These are phyloP conservation scores for Candida sp. DNA, from an alignment of 1,139 yeast species.

Conservation along the genomic window DNA sequence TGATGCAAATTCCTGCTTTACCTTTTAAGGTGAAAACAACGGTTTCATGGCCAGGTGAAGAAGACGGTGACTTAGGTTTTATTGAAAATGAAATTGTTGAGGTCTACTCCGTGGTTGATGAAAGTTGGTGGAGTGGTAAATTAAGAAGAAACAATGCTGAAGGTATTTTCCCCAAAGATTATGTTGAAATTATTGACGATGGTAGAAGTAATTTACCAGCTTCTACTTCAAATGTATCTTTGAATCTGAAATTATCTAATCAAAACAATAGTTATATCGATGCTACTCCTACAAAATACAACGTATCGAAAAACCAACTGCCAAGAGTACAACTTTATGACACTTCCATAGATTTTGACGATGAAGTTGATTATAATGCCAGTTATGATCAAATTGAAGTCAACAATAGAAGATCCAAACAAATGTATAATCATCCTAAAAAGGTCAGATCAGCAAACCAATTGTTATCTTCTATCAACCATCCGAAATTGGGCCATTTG, in stretches of 20 bases:
- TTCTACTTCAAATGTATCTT: slow-evolving; percentile 11
- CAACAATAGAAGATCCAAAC: slow-evolving; percentile 4
- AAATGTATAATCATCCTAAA: slow-evolving; percentile 10
- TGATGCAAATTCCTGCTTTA: slow-evolving; percentile 24
- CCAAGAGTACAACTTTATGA: slow-evolving; percentile 14
- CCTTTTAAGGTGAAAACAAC: slow-evolving; percentile 78
- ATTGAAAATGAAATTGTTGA: slow-evolving; percentile 91
- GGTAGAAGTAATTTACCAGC: slow-evolving; percentile 8
- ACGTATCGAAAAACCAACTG: slow-evolving; percentile 11
- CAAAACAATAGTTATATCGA: slow-evolving; percentile 12
- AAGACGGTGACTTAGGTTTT: slow-evolving; percentile 87
- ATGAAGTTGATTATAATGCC: slow-evolving; percentile 21
- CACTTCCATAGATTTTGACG: slow-evolving; percentile 17
- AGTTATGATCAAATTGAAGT: slow-evolving; percentile 20
- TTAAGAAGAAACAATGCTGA: slow-evolving; percentile 75
- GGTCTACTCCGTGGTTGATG: slow-evolving; percentile 77
- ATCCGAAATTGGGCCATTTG: slow-evolving; percentile 16
- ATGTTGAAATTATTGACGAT: slow-evolving; percentile 60
- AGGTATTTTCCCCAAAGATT: slow-evolving; percentile 86
- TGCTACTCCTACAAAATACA: slow-evolving; percentile 12
- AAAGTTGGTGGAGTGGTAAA: slow-evolving; percentile 90
- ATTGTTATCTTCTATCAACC: slow-evolving; percentile 16
- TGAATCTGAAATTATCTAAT: slow-evolving; percentile 11
- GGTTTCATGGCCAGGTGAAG: slow-evolving; percentile 90
- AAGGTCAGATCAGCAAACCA: slow-evolving; percentile 16